phyloP scores from a whole-genome alignment of 2,329 filamentous ascomycete genomes.

The Aureobasidium melanogenum region DNA sequence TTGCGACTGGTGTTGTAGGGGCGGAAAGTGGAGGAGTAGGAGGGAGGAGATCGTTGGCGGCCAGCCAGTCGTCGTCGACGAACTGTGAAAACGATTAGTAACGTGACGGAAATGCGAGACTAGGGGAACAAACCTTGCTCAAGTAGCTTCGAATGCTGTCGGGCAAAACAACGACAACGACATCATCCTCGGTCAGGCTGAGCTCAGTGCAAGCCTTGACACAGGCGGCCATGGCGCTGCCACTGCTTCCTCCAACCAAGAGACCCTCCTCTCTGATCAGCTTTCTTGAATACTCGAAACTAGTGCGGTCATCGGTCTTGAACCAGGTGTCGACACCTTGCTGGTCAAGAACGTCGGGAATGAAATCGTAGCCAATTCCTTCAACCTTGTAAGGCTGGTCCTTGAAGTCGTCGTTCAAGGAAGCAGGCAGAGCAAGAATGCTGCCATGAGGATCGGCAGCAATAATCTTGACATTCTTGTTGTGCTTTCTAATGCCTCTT shows the following conservation, averaged over 20 bases:
- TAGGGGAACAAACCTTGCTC: slow-evolving; percentile 54
- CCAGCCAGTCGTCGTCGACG: slow-evolving; percentile 97
- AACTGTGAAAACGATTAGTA: slow-evolving; percentile 45
- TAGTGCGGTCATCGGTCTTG: slow-evolving; percentile 90
- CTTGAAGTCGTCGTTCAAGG: slow-evolving; percentile 67
- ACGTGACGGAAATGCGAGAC: not conserved
- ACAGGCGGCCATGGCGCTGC: slow-evolving; percentile 79
- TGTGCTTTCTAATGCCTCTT: slow-evolving; percentile 79
- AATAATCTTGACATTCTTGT: slow-evolving; percentile 73
- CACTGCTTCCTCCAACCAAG: slow-evolving; percentile 85
- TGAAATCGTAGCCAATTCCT: slow-evolving; percentile 97
- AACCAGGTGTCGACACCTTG: slow-evolving; percentile 85
- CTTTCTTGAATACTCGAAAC: slow-evolving; percentile 80
- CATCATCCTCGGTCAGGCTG: slow-evolving; percentile 70
- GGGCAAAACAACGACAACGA: slow-evolving; percentile 82
- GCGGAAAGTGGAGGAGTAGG: slow-evolving; percentile 42
- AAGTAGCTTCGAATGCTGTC: slow-evolving; percentile 97
- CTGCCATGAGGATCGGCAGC: slow-evolving; percentile 90
- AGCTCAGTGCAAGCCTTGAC: slow-evolving; percentile 69
- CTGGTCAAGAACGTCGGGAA: slow-evolving; percentile 85
- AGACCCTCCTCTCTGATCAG: slow-evolving; percentile 92
- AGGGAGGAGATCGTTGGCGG: slow-evolving; percentile 84
- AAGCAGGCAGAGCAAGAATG: slow-evolving; percentile 73
- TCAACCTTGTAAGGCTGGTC: slow-evolving; percentile 95
- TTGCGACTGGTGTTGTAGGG: slow-evolving; percentile 21